These are phyloP conservation scores for Phylloporus arenicola DNA, from an alignment of 768 basidiomycete genomes.

Conservation along the genomic window DNA sequence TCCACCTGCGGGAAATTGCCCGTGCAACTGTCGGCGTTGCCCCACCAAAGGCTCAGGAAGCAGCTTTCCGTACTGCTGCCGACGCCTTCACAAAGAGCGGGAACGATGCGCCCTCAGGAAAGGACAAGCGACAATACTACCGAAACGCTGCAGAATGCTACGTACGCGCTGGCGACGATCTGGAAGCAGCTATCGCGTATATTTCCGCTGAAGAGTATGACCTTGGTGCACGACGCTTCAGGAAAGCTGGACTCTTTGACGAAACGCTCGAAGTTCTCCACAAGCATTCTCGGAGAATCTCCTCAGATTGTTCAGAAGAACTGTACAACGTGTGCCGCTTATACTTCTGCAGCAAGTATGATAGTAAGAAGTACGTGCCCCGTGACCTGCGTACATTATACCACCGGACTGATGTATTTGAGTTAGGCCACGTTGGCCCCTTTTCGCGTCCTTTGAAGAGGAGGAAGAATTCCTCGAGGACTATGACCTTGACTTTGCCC, in stretches of 20 bases:
- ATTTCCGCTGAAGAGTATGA: conserved; percentile 39
- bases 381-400: not conserved
- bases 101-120: conserved; percentile 19
- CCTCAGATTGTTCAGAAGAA: conserved; percentile 25
- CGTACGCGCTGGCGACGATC: conserved; percentile 34
- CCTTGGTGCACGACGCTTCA: conserved; percentile 42
- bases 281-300: conserved; percentile 29
- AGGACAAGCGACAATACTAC: conserved; percentile 34
- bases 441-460: conserved; percentile 51
- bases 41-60: conserved; percentile 19
- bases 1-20: conserved; percentile 50
- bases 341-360: conserved; percentile 36
- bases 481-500: conserved; percentile 46
- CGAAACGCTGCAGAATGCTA: conserved; percentile 45
- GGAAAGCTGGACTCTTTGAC: conserved; percentile 47
- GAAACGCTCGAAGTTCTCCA: conserved; percentile 47
- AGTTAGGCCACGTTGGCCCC: conserved; percentile 39
- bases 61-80: conserved; percentile 43
- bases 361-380: conserved; percentile 16
- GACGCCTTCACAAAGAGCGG: conserved; percentile 45
- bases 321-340: conserved; percentile 43
- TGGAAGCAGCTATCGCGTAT: conserved; percentile 43
- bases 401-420: not conserved
- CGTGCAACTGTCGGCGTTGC: conserved; percentile 28
- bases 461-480: conserved; percentile 53